phyloP scores from a whole-genome alignment of 805 yeast genomes.

The Cyberlindnera mycetangii region DNA sequence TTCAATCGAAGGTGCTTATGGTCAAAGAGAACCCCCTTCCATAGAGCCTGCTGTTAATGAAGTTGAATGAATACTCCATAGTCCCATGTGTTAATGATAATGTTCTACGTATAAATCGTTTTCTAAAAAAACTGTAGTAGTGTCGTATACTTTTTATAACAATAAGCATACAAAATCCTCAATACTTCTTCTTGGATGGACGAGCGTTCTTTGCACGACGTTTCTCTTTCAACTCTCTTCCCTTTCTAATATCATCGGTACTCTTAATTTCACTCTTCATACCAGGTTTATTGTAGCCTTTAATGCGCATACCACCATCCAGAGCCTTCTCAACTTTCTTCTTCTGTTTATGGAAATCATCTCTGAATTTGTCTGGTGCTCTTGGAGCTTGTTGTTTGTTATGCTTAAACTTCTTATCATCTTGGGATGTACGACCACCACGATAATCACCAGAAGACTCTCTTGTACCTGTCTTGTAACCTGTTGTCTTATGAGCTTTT shows the following conservation, averaged over 20 bases:
- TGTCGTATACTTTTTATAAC: too few species aligned
- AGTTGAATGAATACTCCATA: neutral
- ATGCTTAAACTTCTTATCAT: conserved; percentile 66
- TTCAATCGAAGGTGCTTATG: conserved; percentile 21
- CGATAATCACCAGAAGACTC: conserved; percentile 36
- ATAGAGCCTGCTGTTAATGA: neutral
- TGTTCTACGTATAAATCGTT: too few species aligned
- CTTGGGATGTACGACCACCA: conserved; percentile 8
- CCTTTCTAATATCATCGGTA: conserved; percentile 75
- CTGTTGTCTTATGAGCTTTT: conserved; percentile 56
- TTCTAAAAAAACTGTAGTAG: too few species aligned
- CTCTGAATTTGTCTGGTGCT: conserved; percentile 86
- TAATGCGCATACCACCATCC: conserved; percentile 68
- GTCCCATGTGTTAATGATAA: too few species aligned
- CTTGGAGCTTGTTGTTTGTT: conserved; percentile 76
- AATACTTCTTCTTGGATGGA: conserved; percentile 40
- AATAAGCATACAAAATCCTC: neutral
- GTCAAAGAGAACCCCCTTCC: conserved; percentile 4
- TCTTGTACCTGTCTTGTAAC: conserved; percentile 52
- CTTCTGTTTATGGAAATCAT: conserved; percentile 79
- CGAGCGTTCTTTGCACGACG: conserved; percentile 83
- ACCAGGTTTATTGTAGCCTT: conserved; percentile 47
- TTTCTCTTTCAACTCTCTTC: conserved; percentile 66
- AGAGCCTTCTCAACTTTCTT: conserved; percentile 77
- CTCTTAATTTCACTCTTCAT: conserved; percentile 54